phyloP scores from a whole-genome alignment of 331 rosid species.

The Spiraea crenata region DNA sequence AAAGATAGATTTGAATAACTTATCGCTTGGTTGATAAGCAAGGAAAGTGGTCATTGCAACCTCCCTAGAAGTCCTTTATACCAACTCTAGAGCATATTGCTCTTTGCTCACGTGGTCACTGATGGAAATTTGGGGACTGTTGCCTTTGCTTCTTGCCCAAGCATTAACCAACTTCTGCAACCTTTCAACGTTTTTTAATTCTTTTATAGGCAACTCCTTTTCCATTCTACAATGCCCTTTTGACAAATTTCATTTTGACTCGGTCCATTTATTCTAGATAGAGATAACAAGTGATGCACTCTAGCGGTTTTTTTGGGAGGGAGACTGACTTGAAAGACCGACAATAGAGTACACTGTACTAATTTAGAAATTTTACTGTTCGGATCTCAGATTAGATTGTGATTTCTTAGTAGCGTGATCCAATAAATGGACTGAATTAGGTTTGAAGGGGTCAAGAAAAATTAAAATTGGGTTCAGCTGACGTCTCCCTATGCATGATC shows the following conservation, averaged over 20 bases:
- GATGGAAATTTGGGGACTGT: neutral
- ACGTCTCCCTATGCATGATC: neutral
- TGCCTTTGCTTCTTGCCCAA: conserved; percentile 54
- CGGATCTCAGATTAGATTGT: no score
- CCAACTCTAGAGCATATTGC: conserved; percentile 15
- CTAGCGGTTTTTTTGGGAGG: neutral
- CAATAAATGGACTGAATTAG: neutral
- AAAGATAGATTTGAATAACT: neutral
- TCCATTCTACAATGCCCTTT: neutral
- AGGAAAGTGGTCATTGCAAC: conserved; percentile 7
- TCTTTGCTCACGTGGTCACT: conserved; percentile 51
- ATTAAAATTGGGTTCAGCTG: conserved; percentile 1
- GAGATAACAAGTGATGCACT: neutral
- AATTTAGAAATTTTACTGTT: no score
- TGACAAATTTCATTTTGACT: neutral
- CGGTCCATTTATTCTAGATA: neutral
- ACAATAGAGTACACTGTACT: no score
- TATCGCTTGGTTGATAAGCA: conserved; percentile 55
- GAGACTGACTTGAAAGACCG: no score
- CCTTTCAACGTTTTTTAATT: conserved; percentile 2
- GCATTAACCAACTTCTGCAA: conserved; percentile 43
- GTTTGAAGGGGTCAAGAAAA: neutral
- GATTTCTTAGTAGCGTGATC: neutral
- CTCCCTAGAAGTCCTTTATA: neutral
- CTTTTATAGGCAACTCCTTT: neutral